These are phyloP conservation scores for Pseudevernia furfuracea DNA, from an alignment of 495 filamentous ascomycete genomes.

Conservation along the genomic window DNA sequence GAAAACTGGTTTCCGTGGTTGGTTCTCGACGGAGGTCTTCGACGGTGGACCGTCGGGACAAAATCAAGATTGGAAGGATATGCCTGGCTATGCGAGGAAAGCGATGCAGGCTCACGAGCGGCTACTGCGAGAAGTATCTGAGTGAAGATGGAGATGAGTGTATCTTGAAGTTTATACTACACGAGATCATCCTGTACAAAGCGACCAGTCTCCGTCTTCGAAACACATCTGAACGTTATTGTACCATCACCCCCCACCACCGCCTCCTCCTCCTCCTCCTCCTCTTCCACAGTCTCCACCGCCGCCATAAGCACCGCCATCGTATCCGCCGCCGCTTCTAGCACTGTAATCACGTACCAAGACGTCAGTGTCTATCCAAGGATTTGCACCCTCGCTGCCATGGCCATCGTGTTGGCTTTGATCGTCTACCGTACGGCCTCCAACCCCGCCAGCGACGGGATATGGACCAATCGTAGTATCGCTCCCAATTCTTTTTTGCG, in stretches of 20 bases:
- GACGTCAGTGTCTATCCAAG: neutral
- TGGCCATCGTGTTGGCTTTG: neutral
- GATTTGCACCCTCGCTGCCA: neutral
- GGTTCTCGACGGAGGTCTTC: slow-evolving; percentile 73
- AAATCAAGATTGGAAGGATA: slow-evolving; percentile 49
- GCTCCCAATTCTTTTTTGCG: neutral
- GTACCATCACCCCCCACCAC: neutral
- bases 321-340: neutral
- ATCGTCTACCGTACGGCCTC: neutral
- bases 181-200: neutral
- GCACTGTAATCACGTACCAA: neutral
- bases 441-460: neutral
- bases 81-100: slow-evolving; percentile 50
- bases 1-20: slow-evolving; percentile 61
- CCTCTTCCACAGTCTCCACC: neutral
- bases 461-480: neutral
- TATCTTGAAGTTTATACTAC: neutral
- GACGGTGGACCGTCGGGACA: slow-evolving; percentile 54
- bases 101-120: slow-evolving; percentile 51
- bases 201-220: neutral
- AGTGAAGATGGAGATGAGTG: neutral
- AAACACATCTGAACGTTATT: neutral
- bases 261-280: neutral
- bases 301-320: neutral
- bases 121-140: slow-evolving; percentile 43